Evolutionary conservation across 2,329 filamentous ascomycete species (phyloP).

Genomic region (Helotiales sp.): DNA sequence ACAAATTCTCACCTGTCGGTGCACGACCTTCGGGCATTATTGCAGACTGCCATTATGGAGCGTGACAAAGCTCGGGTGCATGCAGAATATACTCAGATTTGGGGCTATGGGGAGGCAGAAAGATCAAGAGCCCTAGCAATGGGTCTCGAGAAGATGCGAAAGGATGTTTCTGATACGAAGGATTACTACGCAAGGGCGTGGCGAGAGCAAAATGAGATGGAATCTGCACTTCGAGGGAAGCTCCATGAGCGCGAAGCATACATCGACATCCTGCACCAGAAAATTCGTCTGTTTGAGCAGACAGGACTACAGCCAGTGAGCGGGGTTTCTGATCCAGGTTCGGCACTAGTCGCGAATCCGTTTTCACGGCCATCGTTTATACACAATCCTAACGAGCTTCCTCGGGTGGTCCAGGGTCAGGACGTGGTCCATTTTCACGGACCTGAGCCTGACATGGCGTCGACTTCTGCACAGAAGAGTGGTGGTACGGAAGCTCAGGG

Average conservation of each 20-base stretch:
- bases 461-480: not conserved
- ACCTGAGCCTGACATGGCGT: not conserved
- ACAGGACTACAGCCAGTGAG: not conserved
- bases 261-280: not conserved
- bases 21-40: not conserved
- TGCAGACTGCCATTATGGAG: not conserved
- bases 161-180: not conserved
- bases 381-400: not conserved
- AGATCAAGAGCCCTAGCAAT: not conserved
- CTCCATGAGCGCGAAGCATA: not conserved
- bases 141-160: not conserved
- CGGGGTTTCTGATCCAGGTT: not conserved
- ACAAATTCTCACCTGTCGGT: not conserved
- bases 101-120: not conserved
- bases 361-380: not conserved
- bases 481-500: not conserved
- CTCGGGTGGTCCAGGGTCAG: not conserved
- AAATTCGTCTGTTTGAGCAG: not conserved
- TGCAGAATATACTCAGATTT: not conserved
- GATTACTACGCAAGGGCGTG: not conserved
- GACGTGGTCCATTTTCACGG: not conserved
- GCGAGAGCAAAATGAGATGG: not conserved
- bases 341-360: not conserved
- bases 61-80: not conserved
- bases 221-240: not conserved